These are phyloP conservation scores for Trichoderma brevicompactum DNA, from an alignment of 2,329 filamentous ascomycete genomes.

Conservation along the genomic window DNA sequence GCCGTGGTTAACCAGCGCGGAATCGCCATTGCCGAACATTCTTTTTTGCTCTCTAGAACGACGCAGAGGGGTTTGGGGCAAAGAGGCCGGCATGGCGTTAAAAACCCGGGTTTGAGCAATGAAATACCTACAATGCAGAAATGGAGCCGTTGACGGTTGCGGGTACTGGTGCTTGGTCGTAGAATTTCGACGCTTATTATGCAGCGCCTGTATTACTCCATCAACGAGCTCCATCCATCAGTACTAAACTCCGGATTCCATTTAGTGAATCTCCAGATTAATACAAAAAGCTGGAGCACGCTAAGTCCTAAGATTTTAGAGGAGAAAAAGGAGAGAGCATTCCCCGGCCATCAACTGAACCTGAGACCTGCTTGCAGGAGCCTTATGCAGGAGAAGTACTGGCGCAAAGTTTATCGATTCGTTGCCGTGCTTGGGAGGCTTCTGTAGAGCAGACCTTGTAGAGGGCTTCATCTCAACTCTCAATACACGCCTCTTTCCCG, in stretches of 20 bases:
- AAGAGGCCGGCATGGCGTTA: background rate
- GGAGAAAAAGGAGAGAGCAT: background rate
- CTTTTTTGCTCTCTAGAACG: slow-evolving; percentile 10
- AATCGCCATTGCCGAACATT: background rate
- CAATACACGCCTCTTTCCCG: too few relatives aligned
- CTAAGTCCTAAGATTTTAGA: slow-evolving; percentile 3
- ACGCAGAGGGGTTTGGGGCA: background rate
- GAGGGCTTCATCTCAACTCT: background rate
- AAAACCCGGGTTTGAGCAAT: slow-evolving; percentile 1
- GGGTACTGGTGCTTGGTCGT: background rate
- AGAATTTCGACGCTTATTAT: too few relatives aligned
- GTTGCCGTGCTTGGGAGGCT: background rate
- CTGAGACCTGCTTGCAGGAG: slow-evolving; percentile 2
- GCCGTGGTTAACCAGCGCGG: background rate
- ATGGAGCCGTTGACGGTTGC: slow-evolving; percentile 3
- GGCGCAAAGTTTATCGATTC: slow-evolving; percentile 20
- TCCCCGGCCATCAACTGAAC: slow-evolving; percentile 17
- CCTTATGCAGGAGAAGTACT: slow-evolving; percentile 17
- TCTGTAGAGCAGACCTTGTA: background rate
- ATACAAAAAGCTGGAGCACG: slow-evolving; percentile 13
- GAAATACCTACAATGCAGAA: background rate
- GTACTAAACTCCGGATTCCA: slow-evolving; percentile 4
- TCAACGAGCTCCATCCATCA: slow-evolving; percentile 1
- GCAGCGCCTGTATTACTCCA: too few relatives aligned
- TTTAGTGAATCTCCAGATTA: too few relatives aligned